Percentiles rank a stretch among this genome's conserved stretches.
These are phyloP conservation scores for Arctium lappa DNA, from an alignment of 129 eudicot genomes.

Conservation along the genomic window DNA sequence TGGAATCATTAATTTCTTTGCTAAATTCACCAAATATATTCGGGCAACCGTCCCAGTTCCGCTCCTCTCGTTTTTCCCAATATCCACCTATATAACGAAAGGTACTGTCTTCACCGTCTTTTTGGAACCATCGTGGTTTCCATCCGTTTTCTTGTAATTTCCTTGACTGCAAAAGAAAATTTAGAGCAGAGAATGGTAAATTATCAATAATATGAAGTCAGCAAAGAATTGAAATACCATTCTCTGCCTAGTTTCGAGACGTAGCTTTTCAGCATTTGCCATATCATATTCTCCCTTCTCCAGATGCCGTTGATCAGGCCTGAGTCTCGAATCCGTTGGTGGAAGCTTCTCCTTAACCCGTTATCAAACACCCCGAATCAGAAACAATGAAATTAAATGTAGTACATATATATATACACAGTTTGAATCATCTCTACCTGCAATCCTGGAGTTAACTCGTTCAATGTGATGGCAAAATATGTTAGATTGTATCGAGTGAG, in stretches of 20 bases:
- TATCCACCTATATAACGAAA: slow-evolving; percentile 71
- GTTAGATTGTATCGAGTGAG: slow-evolving; percentile 82
- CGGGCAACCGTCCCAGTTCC: slow-evolving; percentile 72
- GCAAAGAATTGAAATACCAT: slow-evolving; percentile 40
- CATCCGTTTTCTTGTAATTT: slow-evolving; percentile 87
- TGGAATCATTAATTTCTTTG: slow-evolving; percentile 34
- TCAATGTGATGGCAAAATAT: slow-evolving; percentile 81
- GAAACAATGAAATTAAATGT: slow-evolving; percentile 29
- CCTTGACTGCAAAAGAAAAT: slow-evolving; percentile 58
- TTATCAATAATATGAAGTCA: not conserved
- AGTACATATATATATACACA: not conserved
- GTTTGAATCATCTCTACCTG: slow-evolving; percentile 44
- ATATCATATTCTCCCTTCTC: slow-evolving; percentile 92
- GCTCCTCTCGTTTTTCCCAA: slow-evolving; percentile 69
- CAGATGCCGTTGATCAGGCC: slow-evolving; percentile 92
- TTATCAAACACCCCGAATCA: slow-evolving; percentile 51
- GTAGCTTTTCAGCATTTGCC: slow-evolving; percentile 87
- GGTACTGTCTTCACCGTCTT: slow-evolving; percentile 59
- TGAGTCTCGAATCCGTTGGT: slow-evolving; percentile 88
- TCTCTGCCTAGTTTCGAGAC: slow-evolving; percentile 81
- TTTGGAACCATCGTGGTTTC: slow-evolving; percentile 77
- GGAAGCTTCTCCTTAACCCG: slow-evolving; percentile 89
- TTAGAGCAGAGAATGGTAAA: not conserved
- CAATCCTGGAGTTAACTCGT: slow-evolving; percentile 81
- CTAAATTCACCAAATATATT: slow-evolving; percentile 63